Conservation (phyloP, 1,284 basidiomycete genomes). For the Heterobasidion occidentale region DNA sequence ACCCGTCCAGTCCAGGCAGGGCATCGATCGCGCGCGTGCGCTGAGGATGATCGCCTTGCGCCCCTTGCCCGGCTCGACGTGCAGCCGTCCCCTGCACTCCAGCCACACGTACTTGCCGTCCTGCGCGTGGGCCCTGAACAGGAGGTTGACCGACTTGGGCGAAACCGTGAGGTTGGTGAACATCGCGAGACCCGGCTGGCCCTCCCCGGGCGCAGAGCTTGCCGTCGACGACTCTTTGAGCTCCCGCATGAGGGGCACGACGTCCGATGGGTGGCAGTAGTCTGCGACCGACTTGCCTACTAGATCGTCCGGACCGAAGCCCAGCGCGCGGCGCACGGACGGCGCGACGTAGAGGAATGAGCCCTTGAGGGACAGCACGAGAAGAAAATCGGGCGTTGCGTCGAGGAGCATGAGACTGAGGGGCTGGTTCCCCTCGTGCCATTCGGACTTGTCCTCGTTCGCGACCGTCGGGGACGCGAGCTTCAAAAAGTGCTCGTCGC, state of each 20-base stretch:
- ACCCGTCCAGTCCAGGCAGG: constrained; percentile 52
- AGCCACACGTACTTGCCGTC: constrained; percentile 74
- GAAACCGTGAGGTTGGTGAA: background rate
- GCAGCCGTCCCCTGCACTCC: constrained; percentile 77
- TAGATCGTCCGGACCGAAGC: constrained; percentile 78
- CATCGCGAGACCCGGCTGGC: background rate
- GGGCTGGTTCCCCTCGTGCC: constrained; percentile 32
- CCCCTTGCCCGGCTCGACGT: constrained; percentile 85
- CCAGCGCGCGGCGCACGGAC: constrained; percentile 65
- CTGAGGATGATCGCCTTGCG: constrained; percentile 83
- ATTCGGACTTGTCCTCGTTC: constrained; percentile 16
- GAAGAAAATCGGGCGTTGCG: constrained; percentile 71
- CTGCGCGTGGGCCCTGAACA: constrained; percentile 58
- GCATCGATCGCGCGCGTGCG: constrained; percentile 66
- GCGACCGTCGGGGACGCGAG: constrained; percentile 24
- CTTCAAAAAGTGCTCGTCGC: constrained; percentile 27
- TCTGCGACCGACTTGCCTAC: constrained; percentile 72
- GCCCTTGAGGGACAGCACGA: constrained; percentile 92
- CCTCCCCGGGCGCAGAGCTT: constrained; percentile 6
- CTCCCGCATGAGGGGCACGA: constrained; percentile 88
- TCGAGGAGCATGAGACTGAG: constrained; percentile 67
- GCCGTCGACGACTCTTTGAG: constrained; percentile 70
- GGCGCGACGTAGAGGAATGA: constrained; percentile 88
- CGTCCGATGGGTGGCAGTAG: constrained; percentile 83
- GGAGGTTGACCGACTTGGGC: constrained; percentile 43